These are phyloP conservation scores for Flaveria floridana DNA, from an alignment of 140 eudicot genomes.

Conservation along the genomic window DNA sequence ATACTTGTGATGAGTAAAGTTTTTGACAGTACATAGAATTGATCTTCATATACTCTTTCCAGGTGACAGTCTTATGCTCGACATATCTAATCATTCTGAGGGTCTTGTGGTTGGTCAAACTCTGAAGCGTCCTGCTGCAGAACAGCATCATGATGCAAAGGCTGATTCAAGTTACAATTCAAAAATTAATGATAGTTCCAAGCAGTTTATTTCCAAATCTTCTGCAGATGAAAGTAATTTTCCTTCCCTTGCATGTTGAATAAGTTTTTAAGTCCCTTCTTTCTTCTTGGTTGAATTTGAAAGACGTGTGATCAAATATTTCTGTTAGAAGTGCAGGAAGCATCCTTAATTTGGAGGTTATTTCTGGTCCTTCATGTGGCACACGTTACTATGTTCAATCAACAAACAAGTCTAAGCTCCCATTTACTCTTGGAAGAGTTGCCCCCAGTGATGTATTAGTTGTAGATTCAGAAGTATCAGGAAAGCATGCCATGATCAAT, in stretches of 20 bases:
- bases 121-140: slow-evolving; percentile 59
- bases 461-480: slow-evolving; percentile 92
- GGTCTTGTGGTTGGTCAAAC: slow-evolving; percentile 68
- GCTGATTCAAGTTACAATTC: slow-evolving; percentile 41
- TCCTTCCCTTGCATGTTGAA: slow-evolving; percentile 32
- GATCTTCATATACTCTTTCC: slow-evolving; percentile 23
- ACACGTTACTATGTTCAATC: slow-evolving; percentile 61
- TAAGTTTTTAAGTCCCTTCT: not conserved
- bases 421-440: slow-evolving; percentile 89
- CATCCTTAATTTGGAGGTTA: slow-evolving; percentile 81
- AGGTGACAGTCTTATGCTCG: slow-evolving; percentile 77
- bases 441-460: slow-evolving; percentile 67
- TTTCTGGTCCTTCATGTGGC: slow-evolving; percentile 84
- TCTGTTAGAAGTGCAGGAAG: slow-evolving; percentile 93
- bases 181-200: slow-evolving; percentile 34
- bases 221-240: slow-evolving; percentile 60
- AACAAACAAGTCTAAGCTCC: slow-evolving; percentile 66
- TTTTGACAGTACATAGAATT: slow-evolving; percentile 22
- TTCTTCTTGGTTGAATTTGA: slow-evolving; percentile 37
- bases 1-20: slow-evolving; percentile 20
- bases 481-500: slow-evolving; percentile 82
- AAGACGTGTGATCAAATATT: slow-evolving; percentile 59
- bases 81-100: slow-evolving; percentile 58
- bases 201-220: slow-evolving; percentile 34
- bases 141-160: slow-evolving; percentile 35